phyloP scores from a whole-genome alignment of 2,329 filamentous ascomycete species.

The Monosporascus sp. region DNA sequence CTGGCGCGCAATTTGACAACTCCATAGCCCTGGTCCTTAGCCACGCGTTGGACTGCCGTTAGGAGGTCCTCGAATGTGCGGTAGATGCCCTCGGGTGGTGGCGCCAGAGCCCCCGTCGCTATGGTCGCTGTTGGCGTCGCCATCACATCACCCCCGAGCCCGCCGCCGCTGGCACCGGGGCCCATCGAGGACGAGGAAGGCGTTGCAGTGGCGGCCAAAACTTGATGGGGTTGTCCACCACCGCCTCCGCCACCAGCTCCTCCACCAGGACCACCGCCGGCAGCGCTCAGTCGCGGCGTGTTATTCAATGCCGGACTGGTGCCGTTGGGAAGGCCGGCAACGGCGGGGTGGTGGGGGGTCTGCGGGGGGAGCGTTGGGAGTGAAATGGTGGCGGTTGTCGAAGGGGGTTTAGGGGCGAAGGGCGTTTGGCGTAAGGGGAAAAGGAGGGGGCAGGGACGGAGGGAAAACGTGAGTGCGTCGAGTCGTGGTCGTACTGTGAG shows the following conservation, averaged over 20 bases:
- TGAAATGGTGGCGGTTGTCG: constrained; percentile 28
- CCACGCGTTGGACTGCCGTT: constrained; percentile 50
- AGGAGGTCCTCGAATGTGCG: constrained; percentile 54
- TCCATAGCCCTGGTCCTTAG: constrained; percentile 57
- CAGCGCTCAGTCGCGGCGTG: neutral
- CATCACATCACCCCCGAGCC: neutral
- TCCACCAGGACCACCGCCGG: neutral
- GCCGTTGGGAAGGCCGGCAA: constrained; percentile 18
- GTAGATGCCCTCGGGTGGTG: constrained; percentile 56
- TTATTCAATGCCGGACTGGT: constrained; percentile 18
- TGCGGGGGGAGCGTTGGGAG: constrained; percentile 21
- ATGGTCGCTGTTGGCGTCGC: constrained; percentile 18
- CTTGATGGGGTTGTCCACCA: constrained; percentile 22
- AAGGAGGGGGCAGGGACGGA: constrained; percentile 8
- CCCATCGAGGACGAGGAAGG: neutral
- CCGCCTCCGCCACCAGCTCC: constrained; percentile 5
- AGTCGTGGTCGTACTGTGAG: neutral
- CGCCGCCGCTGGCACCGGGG: neutral
- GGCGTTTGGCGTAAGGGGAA: neutral
- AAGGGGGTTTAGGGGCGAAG: constrained; percentile 14
- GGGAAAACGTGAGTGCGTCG: constrained; percentile 12
- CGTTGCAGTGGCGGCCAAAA: constrained; percentile 8
- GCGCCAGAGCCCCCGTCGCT: constrained; percentile 34
- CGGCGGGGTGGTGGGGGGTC: constrained; percentile 26
- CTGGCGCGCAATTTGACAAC: constrained; percentile 58